phyloP scores from a whole-genome alignment of 2,329 filamentous ascomycete genomes.

The Ophioceras dolichostomum region DNA sequence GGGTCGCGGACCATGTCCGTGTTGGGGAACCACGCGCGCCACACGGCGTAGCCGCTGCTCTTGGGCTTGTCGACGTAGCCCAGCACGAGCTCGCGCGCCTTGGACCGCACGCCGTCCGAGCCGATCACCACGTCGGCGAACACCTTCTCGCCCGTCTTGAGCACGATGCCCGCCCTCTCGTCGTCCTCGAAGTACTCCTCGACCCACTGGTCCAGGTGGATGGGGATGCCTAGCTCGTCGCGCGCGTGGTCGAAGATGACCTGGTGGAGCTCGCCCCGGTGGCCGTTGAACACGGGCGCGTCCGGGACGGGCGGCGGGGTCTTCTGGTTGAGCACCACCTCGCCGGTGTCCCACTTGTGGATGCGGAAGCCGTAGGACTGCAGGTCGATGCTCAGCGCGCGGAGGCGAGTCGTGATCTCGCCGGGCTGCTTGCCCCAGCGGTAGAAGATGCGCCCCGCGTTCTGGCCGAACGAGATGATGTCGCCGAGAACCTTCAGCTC shows the following conservation, averaged over 20 bases:
- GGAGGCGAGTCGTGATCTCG: background rate
- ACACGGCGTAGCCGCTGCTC: slow-evolving; percentile 38
- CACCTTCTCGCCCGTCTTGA: slow-evolving; percentile 6
- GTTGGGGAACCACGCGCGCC: slow-evolving; percentile 39
- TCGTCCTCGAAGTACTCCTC: slow-evolving; percentile 42
- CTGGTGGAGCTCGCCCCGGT: slow-evolving; percentile 46
- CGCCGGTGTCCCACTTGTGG: slow-evolving; percentile 47
- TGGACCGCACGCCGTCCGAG: slow-evolving; percentile 41
- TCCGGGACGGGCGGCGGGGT: slow-evolving; percentile 28
- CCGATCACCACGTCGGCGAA: slow-evolving; percentile 38
- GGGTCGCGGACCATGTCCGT: slow-evolving; percentile 38
- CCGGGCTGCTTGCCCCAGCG: slow-evolving; percentile 30
- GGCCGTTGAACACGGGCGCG: slow-evolving; percentile 45
- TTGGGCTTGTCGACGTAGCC: slow-evolving; percentile 38
- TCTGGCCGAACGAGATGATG: slow-evolving; percentile 50
- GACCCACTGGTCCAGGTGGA: slow-evolving; percentile 38
- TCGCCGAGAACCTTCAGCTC: slow-evolving; percentile 47
- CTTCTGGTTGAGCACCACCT: slow-evolving; percentile 44
- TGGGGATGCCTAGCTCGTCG: slow-evolving; percentile 40
- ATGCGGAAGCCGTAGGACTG: slow-evolving; percentile 44
- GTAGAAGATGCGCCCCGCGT: slow-evolving; percentile 47
- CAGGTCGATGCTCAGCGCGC: slow-evolving; percentile 38
- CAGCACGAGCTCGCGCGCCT: slow-evolving; percentile 35
- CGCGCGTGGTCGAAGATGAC: slow-evolving; percentile 45
- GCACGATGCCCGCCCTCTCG: slow-evolving; percentile 25